Base-by-base conservation (phyloP, 2,329 filamentous ascomycete species). In the Hymenoscyphus linearis region DNA sequence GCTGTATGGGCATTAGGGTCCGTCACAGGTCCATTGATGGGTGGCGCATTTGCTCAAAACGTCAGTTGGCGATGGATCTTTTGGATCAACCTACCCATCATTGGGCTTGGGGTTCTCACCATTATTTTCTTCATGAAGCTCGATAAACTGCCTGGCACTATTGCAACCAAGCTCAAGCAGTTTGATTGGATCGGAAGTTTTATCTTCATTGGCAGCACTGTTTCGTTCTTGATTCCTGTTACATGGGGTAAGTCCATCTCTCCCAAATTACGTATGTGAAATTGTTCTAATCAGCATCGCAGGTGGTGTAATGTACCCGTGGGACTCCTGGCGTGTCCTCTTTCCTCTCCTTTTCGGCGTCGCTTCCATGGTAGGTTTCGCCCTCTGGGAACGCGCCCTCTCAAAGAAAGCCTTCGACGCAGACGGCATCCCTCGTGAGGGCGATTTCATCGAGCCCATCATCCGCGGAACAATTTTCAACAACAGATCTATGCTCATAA, bases 171-270 rank as follows among this genome's bases (percentile, higher is more conserved):
- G 54, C 72, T 84, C 3, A 74, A 73, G 34, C 77, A 79, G 7
- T 80, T 90, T 26, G 87, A 90, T 69, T 90, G 83, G 79, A 59
- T 84, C 35, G 87, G 88, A 1, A 80, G 82, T 4, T 65, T 81
- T 0, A 68, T 90, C 3, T 89, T 90, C 69, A 77, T 87, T 18
- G 80, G 76, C 13, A 81, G 82, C 14, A 77, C 79, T 13, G 84
- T 84, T 0, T 80, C 79, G 25, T 82, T 88, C 67, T 72, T 88
- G 47, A 83, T 88, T 52, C 82, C 84, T 0, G 70, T 88, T 3
- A 85, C 84, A 2, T 86, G 84, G 78, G 87, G 68, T 66, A 63
- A 63, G 60, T 16, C 14, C 18, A 59, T 27, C 2, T 3, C 1
- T 25, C 6, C 27, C 26, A 27, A 3, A 59, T 12, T 18, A 27